Evolutionary conservation across 1,139 yeast genomes (phyloP).

Genomic region (Hyphopichia buzzinii): DNA sequence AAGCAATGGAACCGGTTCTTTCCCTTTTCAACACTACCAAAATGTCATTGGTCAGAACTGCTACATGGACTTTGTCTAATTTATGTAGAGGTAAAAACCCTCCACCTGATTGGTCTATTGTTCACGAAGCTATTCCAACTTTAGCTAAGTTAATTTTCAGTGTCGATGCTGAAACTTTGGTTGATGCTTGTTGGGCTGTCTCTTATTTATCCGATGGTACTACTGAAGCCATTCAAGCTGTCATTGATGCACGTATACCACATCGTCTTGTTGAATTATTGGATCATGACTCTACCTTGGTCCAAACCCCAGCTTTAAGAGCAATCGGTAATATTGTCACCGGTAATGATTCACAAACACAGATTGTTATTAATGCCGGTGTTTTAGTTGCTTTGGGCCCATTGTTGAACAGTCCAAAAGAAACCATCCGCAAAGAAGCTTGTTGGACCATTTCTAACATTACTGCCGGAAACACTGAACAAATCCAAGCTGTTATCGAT

Average conservation of each 20-base stretch:
- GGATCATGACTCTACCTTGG: slow-evolving; percentile 77
- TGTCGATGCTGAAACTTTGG: slow-evolving; percentile 87
- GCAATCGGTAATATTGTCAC: slow-evolving; percentile 98
- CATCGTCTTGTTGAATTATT: slow-evolving; percentile 88
- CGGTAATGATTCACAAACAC: slow-evolving; percentile 94
- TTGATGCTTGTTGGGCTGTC: slow-evolving; percentile 99
- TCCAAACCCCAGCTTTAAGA: slow-evolving; percentile 95
- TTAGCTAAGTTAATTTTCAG: slow-evolving; percentile 88
- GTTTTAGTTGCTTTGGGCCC: slow-evolving; percentile 84
- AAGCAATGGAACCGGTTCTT: slow-evolving; percentile 88
- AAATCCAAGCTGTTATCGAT: slow-evolving; percentile 95
- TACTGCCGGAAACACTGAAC: slow-evolving; percentile 94
- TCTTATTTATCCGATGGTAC: slow-evolving; percentile 93
- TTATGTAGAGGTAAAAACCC: slow-evolving; percentile 96
- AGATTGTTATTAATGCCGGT: slow-evolving; percentile 90
- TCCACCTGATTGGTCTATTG: slow-evolving; percentile 91
- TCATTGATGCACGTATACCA: slow-evolving; percentile 94
- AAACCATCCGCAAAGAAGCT: slow-evolving; percentile 92
- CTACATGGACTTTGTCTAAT: slow-evolving; percentile 97
- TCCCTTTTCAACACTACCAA: slow-evolving; percentile 75
- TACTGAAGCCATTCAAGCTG: slow-evolving; percentile 91
- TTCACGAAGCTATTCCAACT: slow-evolving; percentile 86
- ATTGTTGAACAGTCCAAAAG: slow-evolving; percentile 80
- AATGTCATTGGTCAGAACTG: slow-evolving; percentile 88
- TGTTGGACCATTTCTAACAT: slow-evolving; percentile 98